phyloP scores from a whole-genome alignment of 176 grass and related monocot species.

The maize (Zea mays) region Zm-B73-REFERENCE-NAM-5.0 NC_050098.1:123026501-123027000 shows the following conservation, averaged over 20 bases:
- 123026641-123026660: slow-evolving; percentile 13
- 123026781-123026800: not conserved
- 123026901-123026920: slow-evolving; percentile 4
- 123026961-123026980: not conserved
- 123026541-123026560: slow-evolving; percentile 28
- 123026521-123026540: slow-evolving; percentile 50
- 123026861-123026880: not conserved
- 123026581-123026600: slow-evolving; percentile 38
- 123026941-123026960: not conserved
- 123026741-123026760: slow-evolving; percentile 37
- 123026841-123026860: slow-evolving; percentile 89
- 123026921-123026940: slow-evolving; percentile 41
- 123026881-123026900: not conserved
- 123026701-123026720: slow-evolving; percentile 34
- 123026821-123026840: slow-evolving; percentile 56
- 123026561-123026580: slow-evolving; percentile 32
- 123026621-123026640: not conserved
- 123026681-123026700: slow-evolving; percentile 32
- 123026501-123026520: slow-evolving; percentile 34
- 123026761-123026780: slow-evolving; percentile 7
- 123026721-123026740: slow-evolving; percentile 6
- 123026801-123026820: slow-evolving; percentile 31
- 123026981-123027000: not conserved
- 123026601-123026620: slow-evolving; percentile 5
- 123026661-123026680: slow-evolving; percentile 44